Evolutionary conservation across 345 rosid genomes (phyloP).

Genomic region (Erysimum cheiranthoides): DNA sequence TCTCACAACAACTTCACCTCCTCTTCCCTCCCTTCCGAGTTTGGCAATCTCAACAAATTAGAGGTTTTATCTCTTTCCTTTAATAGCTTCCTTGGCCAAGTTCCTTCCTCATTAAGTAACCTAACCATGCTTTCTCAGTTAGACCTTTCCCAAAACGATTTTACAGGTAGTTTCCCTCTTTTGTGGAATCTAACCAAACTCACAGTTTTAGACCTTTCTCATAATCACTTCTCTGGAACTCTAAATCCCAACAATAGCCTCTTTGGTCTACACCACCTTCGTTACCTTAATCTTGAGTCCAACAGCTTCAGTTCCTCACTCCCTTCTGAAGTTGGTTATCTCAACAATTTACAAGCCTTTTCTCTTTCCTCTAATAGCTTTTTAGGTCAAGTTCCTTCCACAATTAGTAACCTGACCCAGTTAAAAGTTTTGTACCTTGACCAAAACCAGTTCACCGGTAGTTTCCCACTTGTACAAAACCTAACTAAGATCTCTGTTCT

Average conservation of each 20-base stretch:
- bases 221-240: not conserved
- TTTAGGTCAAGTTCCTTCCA: slow-evolving; percentile 15
- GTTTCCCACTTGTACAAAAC: not conserved
- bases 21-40: not conserved
- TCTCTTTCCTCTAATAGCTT: not conserved
- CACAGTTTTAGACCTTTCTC: not conserved
- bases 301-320: slow-evolving; percentile 11
- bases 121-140: not conserved
- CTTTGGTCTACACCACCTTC: not conserved
- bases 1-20: not conserved
- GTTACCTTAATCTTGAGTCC: not conserved
- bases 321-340: not conserved
- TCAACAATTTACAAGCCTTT: not conserved
- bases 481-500: not conserved
- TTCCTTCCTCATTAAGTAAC: not conserved
- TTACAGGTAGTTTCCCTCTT: slow-evolving; percentile 3
- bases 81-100: not conserved
- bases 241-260: not conserved
- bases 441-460: not conserved
- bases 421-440: not conserved
- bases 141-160: not conserved
- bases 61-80: slow-evolving; percentile 4
- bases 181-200: not conserved
- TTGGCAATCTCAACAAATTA: not conserved
- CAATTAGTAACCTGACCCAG: slow-evolving; percentile 2